phyloP scores from a whole-genome alignment of 2,329 filamentous ascomycete genomes.

The Fusarium cicatricum region DNA sequence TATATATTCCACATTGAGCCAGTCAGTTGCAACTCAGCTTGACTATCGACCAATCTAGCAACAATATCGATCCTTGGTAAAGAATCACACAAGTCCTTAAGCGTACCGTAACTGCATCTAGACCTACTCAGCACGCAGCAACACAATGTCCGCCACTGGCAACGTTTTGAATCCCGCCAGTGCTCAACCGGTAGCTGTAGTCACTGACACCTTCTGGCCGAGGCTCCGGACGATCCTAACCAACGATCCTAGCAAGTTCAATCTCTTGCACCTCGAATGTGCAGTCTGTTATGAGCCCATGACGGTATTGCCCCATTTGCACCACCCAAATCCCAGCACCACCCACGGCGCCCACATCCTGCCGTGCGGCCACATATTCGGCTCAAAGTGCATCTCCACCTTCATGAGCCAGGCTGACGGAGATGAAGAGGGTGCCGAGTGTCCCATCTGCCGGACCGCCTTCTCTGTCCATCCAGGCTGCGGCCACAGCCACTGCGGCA shows the following conservation, averaged over 20 bases:
- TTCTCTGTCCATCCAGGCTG: constrained; percentile 7
- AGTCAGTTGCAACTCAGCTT: too few species aligned
- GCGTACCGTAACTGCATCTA: not conserved
- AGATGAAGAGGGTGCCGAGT: not conserved
- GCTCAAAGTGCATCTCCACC: not conserved
- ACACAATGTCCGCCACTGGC: not conserved
- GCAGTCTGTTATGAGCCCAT: not conserved
- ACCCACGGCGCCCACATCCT: not conserved
- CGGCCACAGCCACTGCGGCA: not conserved
- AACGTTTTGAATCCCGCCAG: too few species aligned
- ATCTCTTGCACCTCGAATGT: not conserved
- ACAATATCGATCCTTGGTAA: not conserved
- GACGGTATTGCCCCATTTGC: not conserved
- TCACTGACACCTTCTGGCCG: not conserved
- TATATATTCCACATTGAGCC: too few species aligned
- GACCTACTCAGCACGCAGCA: not conserved
- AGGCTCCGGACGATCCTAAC: not conserved
- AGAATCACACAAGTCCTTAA: not conserved
- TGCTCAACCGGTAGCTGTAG: too few species aligned
- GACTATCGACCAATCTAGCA: not conserved
- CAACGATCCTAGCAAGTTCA: not conserved
- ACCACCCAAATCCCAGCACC: not conserved
- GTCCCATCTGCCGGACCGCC: constrained; percentile 9
- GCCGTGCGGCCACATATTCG: not conserved
- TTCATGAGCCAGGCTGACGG: not conserved